Evolutionary conservation across 1,139 yeast genomes (phyloP).

Genomic region (Geotrichum europaeum): DNA sequence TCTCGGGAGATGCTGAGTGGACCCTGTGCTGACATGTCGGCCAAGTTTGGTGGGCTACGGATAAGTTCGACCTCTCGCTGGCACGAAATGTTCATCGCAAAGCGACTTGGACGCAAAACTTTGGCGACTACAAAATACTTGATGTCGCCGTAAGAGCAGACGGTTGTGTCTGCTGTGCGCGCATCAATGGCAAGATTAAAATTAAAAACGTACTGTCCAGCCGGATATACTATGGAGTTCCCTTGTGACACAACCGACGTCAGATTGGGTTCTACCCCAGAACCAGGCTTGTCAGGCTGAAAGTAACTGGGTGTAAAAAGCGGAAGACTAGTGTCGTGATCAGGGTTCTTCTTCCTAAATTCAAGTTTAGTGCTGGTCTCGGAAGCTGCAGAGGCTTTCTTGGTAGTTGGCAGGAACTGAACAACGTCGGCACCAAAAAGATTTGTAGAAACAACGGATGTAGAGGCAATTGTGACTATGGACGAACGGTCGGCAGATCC

Average conservation of each 20-base stretch:
- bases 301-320: conserved; percentile 10
- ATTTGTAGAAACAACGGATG: conserved; percentile 31
- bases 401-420: conserved; percentile 16
- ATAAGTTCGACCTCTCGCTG: conserved; percentile 42
- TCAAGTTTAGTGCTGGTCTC: neutral
- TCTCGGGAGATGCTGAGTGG: conserved; percentile 76
- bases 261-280: neutral
- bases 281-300: neutral
- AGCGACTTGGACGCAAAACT: conserved; percentile 32
- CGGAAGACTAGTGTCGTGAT: neutral
- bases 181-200: conserved; percentile 67
- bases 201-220: conserved; percentile 77
- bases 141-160: conserved; percentile 43
- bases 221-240: conserved; percentile 39
- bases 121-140: conserved; percentile 31
- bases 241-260: conserved; percentile 15
- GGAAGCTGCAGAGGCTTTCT: neutral
- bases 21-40: conserved; percentile 60
- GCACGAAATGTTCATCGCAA: conserved; percentile 31
- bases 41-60: conserved; percentile 73
- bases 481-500: conserved; percentile 18
- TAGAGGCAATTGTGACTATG: conserved; percentile 20
- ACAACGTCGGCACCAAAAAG: conserved; percentile 32
- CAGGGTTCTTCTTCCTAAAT: neutral
- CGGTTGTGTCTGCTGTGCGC: conserved; percentile 63